These are phyloP conservation scores for Candolleomyces eurysporus DNA, from an alignment of 768 basidiomycete genomes.

Conservation along the genomic window DNA sequence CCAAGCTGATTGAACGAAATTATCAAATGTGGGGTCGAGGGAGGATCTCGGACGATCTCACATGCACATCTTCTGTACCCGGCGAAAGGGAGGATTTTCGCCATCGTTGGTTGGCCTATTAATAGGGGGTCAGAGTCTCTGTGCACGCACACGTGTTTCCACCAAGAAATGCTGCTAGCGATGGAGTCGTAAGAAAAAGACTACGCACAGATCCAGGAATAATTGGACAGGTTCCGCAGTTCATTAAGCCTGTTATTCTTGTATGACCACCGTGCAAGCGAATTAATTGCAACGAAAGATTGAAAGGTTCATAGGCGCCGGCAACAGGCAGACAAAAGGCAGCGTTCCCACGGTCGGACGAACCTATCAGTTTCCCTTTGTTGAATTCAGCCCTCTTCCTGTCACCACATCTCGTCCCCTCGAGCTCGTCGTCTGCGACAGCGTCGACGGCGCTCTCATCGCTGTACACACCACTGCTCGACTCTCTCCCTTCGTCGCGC, in stretches of 20 bases:
- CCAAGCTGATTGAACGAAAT: too few relatives aligned
- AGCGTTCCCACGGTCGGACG: constrained; percentile 16
- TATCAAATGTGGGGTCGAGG: too few relatives aligned
- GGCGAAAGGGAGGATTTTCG: too few relatives aligned
- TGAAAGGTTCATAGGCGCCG: background rate
- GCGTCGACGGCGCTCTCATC: constrained; percentile 6
- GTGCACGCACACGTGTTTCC: background rate
- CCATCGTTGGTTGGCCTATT: too few relatives aligned
- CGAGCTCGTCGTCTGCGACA: constrained; percentile 3
- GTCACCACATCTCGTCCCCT: background rate
- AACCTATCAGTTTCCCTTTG: constrained; percentile 12
- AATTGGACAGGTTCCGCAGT: too few relatives aligned
- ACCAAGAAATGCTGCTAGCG: background rate
- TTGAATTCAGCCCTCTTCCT: constrained; percentile 14
- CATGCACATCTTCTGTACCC: too few relatives aligned
- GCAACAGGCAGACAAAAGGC: constrained; percentile 7
- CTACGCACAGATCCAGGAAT: too few relatives aligned
- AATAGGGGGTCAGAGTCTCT: too few relatives aligned
- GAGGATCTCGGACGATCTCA: too few relatives aligned
- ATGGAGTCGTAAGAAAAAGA: too few relatives aligned
- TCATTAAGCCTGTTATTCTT: background rate
- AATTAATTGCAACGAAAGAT: background rate
- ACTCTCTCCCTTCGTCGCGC: background rate
- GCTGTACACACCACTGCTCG: background rate
- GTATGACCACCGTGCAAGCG: background rate